Conservation (phyloP, 768 basidiomycete genomes). For the Termitomyces sp. region DNA sequence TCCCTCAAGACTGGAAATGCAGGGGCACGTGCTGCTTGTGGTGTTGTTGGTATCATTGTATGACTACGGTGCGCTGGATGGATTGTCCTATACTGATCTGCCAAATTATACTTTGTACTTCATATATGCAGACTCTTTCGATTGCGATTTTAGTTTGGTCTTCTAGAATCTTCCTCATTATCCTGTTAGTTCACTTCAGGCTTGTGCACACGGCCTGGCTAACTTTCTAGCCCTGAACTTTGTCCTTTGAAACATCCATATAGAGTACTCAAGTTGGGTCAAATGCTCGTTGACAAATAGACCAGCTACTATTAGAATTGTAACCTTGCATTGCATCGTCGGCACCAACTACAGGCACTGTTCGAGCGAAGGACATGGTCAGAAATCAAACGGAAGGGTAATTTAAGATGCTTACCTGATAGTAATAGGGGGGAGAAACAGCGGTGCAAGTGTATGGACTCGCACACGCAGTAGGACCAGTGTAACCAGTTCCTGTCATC, state of each 20-base stretch:
- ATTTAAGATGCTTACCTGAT: conserved; percentile 31
- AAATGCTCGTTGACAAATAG: background rate
- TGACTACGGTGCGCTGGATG: background rate
- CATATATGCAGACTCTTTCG: background rate
- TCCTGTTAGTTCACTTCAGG: background rate
- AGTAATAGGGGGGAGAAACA: conserved; percentile 49
- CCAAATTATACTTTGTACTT: background rate
- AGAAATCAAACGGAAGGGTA: background rate
- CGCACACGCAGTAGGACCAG: conserved; percentile 42
- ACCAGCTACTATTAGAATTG: background rate
- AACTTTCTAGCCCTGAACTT: background rate
- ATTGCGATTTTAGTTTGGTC: background rate
- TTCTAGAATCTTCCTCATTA: background rate
- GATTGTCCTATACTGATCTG: background rate
- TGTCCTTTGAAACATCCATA: background rate
- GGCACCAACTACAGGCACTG: conserved; percentile 18
- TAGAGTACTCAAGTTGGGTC: background rate
- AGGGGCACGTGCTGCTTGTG: conserved; percentile 73
- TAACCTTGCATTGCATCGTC: background rate
- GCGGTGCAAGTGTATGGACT: conserved; percentile 38
- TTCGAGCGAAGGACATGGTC: background rate
- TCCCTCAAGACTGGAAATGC: conserved; percentile 79
- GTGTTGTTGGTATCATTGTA: conserved; percentile 57
- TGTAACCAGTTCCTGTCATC: conserved; percentile 34
- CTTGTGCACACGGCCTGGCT: background rate